These are phyloP conservation scores for Paecilomyces formosus DNA, from an alignment of 2,329 filamentous ascomycete genomes.

Conservation along the genomic window DNA sequence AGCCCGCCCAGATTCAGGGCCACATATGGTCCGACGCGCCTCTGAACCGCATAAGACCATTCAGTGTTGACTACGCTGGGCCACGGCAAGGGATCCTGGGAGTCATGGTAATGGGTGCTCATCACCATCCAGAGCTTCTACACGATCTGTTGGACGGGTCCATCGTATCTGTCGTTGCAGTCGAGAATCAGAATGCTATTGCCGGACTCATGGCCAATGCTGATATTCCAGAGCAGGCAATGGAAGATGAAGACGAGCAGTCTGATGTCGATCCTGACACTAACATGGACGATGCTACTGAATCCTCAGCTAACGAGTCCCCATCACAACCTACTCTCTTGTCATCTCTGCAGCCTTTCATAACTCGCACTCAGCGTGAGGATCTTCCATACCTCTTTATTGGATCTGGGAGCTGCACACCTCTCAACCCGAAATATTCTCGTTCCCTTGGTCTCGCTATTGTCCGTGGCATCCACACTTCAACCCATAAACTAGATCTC, in stretches of 20 bases:
- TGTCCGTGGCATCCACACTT: slow-evolving; percentile 34
- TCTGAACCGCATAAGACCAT: slow-evolving; percentile 39
- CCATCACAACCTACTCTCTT: slow-evolving; percentile 1
- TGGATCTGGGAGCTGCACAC: slow-evolving; percentile 32
- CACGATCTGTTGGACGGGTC: slow-evolving; percentile 46
- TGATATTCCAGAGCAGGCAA: not conserved
- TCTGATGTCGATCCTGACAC: slow-evolving; percentile 10
- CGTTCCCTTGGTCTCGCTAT: slow-evolving; percentile 45
- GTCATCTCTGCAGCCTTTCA: slow-evolving; percentile 9
- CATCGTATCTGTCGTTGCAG: slow-evolving; percentile 46
- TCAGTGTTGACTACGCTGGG: slow-evolving; percentile 44
- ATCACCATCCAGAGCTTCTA: slow-evolving; percentile 40
- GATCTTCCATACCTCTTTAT: slow-evolving; percentile 45
- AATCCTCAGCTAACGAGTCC: not conserved
- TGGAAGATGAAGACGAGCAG: slow-evolving; percentile 6
- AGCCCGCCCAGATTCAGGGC: slow-evolving; percentile 16
- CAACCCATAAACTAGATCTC: slow-evolving; percentile 35
- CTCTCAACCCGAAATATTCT: slow-evolving; percentile 41
- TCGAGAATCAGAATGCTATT: slow-evolving; percentile 34
- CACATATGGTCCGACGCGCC: slow-evolving; percentile 40
- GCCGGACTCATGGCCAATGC: slow-evolving; percentile 6
- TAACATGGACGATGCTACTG: slow-evolving; percentile 12
- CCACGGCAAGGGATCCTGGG: slow-evolving; percentile 39
- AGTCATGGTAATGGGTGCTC: slow-evolving; percentile 46
- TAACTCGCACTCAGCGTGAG: slow-evolving; percentile 36